Evolutionary conservation across 441 rosid genomes (phyloP).

Genomic region (Mallotus japonicus): DNA sequence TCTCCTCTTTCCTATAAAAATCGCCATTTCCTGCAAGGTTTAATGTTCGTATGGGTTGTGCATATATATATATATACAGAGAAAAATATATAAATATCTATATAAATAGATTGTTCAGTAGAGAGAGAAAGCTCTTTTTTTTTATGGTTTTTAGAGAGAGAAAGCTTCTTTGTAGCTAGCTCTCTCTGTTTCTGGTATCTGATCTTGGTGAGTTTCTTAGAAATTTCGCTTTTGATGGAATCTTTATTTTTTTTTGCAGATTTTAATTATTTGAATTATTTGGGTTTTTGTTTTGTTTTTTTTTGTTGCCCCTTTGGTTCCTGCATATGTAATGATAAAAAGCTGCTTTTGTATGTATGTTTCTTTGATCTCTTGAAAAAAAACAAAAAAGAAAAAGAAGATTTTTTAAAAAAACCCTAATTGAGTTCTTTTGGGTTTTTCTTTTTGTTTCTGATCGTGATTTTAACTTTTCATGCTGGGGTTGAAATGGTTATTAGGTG

Average conservation of each 20-base stretch:
- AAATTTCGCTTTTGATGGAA: constrained; percentile 32
- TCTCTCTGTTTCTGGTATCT: constrained; percentile 20
- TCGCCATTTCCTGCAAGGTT: constrained; percentile 57
- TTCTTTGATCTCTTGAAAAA: constrained; percentile 35
- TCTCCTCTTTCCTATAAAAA: constrained; percentile 54
- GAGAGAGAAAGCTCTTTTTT: constrained; percentile 5
- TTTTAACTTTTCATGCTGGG: constrained; percentile 1
- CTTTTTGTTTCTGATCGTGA: constrained; percentile 7
- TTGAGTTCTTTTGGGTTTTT: constrained; percentile 19
- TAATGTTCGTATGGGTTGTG: constrained; percentile 19
- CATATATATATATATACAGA: constrained; percentile 24
- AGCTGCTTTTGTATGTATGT: constrained; percentile 35
- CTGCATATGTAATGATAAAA: constrained; percentile 18
- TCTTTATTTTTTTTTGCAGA: constrained; percentile 14
- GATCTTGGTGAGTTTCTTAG: constrained; percentile 50
- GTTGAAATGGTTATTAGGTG: constrained; percentile 16
- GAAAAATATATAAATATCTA: neutral
- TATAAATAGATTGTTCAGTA: neutral
- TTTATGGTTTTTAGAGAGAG: constrained; percentile 29
- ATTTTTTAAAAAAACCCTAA: constrained; percentile 32
- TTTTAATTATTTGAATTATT: constrained; percentile 12
- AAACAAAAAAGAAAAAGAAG: neutral
- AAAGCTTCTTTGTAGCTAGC: constrained; percentile 27
- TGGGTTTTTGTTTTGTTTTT: constrained; percentile 12
- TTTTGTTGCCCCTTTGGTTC: constrained; percentile 33